phyloP scores from a whole-genome alignment of 2,329 filamentous ascomycete genomes.

The Cyphellophora europaea region DNA sequence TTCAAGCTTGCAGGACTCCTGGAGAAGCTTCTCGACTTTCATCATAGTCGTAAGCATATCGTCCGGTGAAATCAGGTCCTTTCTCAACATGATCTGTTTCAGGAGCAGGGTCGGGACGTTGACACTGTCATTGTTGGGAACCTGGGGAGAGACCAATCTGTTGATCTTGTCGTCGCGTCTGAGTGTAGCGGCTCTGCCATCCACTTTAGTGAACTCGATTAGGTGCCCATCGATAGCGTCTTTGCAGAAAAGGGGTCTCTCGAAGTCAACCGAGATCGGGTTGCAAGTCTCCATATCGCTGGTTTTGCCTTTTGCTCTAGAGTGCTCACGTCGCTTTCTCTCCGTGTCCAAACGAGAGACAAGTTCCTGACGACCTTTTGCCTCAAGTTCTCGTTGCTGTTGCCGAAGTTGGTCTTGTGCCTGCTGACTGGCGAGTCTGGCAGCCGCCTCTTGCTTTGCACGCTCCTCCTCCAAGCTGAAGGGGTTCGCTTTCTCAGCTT shows the following conservation, averaged over 20 bases:
- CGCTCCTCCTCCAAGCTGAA: constrained; percentile 18
- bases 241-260: no score
- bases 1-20: constrained; percentile 62
- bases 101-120: constrained; percentile 58
- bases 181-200: constrained; percentile 57
- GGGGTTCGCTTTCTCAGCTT: constrained; percentile 8
- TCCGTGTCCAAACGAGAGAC: constrained; percentile 14
- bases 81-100: constrained; percentile 58
- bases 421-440: constrained; percentile 3
- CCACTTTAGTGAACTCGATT: constrained; percentile 57
- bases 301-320: neutral
- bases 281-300: neutral
- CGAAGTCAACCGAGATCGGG: neutral
- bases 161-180: constrained; percentile 58
- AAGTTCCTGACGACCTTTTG: constrained; percentile 14
- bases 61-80: constrained; percentile 47
- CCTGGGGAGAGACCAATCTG: constrained; percentile 59
- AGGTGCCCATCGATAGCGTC: no score
- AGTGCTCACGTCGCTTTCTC: constrained; percentile 9
- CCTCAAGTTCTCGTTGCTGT: constrained; percentile 10
- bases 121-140: constrained; percentile 46
- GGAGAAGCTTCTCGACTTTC: constrained; percentile 65
- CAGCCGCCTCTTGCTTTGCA: constrained; percentile 9
- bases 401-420: neutral
- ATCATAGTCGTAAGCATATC: constrained; percentile 69